Evolutionary conservation across 2,329 filamentous ascomycete genomes (phyloP), one percentile per base, ranked within the genome.

Genomic region (Fusarium anguioides): DNA sequence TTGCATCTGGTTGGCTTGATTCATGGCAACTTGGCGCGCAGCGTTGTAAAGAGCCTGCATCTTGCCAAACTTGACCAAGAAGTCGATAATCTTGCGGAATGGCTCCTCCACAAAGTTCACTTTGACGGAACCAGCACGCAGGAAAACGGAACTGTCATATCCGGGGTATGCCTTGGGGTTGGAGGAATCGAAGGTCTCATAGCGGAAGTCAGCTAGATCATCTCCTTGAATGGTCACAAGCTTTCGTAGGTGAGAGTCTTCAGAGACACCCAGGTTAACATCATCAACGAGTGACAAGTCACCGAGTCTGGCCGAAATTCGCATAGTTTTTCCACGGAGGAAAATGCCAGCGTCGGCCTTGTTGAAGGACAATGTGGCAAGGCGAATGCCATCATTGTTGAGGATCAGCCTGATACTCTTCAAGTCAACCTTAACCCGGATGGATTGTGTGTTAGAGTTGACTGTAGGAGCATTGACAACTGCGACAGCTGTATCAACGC

Each of bases 1-100:
- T 74, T 98, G 96, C 8, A 99, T 87, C 74, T 97, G 94, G 59
- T 88, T 97, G 11, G 96, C 96, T 77, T 97, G 94, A 64, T 92
- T 95, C 36, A 96, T 93, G 4, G 96, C 96, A 36, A 95, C 96
- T 78, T 97, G 93, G 31, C 96, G 89, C 14, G 96, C 96, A 39
- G 96, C 95, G 75, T 99, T 99, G 83, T 97, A 99, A 51, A 99
- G 91, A 21, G 96, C 95, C 79, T 99, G 96, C 96, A 99, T 99
- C 80, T 97, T 97, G 62, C 96, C 96, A 77, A 99, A 99, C 74
- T 99, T 99, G 77, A 99, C 94, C 40, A 97, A 84, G 78, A 99
- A 99, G 70, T 96, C 93, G 78, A 99, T 93, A 67, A 99, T 98
- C 80, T 98, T 98, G 50, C 96, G 89, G 83, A 98, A 97, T 0